Evolutionary conservation across 2,329 filamentous ascomycete species (phyloP), one percentile per base, ranked within the genome.

Genomic region (Neofusicoccum laricinum): DNA sequence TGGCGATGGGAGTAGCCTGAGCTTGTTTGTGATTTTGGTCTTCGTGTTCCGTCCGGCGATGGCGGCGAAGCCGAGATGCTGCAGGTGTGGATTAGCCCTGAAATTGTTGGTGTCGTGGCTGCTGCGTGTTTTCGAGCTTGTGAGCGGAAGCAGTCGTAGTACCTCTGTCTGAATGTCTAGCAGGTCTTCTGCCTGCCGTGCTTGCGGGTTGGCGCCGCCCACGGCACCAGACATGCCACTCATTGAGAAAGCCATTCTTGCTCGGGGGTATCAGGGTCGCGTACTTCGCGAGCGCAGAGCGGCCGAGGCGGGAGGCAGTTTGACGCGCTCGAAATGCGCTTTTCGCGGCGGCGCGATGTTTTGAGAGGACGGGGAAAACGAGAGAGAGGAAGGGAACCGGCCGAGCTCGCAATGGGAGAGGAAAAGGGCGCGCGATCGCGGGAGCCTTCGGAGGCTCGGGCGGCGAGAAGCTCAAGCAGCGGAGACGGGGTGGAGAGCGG

Each of bases 81-180:
- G 59, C 34, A 34, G 12, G 12, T 41, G 30, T 3, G 30, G 38
- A 59, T 68, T 64, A 68, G 65, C 57, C 58, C 17, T 12, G 21
- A 40, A 40, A 41, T 12, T 38, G 43, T 2, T 25, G 19, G 12
- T 30, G 2, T 32, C n/a, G 30, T 4, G 62, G 73, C 68, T 64
- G 50, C 32, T 19, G 32, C 11, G n/a, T 6, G 4, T 38, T 8
- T 7, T 45, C 30, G 11, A 21, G 41, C 30, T 19, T 15, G 17
- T 36, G 32, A 46, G 50, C 55, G 32, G 36, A 19, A 57, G 49
- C 2, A 48, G 49, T 64, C 45, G 58, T 15, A 38, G 45, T 79
- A 92, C 91, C 83, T 97, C 92, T 69, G 93, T 94, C 75, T 89
- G 86, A 69, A 97, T 90, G 68, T 93, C 88, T 69, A 88, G 83